phyloP scores from a whole-genome alignment of 1,284 basidiomycete species.

The Microbotryum silenes-acaulis region DNA sequence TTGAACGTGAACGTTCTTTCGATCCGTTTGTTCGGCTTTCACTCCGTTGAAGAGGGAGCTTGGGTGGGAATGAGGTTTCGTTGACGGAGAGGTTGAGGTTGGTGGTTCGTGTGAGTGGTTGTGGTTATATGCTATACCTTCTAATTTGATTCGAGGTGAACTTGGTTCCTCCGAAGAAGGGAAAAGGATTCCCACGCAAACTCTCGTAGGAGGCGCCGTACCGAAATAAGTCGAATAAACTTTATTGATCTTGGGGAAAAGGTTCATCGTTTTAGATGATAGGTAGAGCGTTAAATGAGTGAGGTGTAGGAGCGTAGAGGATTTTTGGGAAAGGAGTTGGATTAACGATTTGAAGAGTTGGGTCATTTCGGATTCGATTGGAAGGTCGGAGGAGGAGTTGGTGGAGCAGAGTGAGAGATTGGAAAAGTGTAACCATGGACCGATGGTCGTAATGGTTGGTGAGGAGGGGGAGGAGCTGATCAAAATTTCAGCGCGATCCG shows the following conservation, averaged over 20 bases:
- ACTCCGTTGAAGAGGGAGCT: too few species aligned
- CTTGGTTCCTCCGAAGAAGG: slow-evolving; percentile 38
- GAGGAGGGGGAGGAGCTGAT: neutral
- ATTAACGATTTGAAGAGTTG: slow-evolving; percentile 41
- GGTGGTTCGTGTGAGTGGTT: slow-evolving; percentile 36
- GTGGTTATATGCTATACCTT: slow-evolving; percentile 56
- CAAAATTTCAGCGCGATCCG: neutral
- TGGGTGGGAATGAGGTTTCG: too few species aligned
- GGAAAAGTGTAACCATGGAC: slow-evolving; percentile 17
- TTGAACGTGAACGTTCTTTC: slow-evolving; percentile 75
- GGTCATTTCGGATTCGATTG: neutral
- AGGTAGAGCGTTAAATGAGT: slow-evolving; percentile 77
- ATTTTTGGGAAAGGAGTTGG: slow-evolving; percentile 45
- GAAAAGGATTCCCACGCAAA: slow-evolving; percentile 75
- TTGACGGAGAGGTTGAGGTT: neutral
- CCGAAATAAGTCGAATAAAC: slow-evolving; percentile 78
- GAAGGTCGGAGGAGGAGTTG: neutral
- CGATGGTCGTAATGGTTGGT: neutral
- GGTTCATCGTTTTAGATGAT: slow-evolving; percentile 57
- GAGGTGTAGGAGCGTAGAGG: slow-evolving; percentile 54
- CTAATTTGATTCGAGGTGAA: slow-evolving; percentile 57
- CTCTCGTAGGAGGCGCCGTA: slow-evolving; percentile 81
- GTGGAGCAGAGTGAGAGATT: slow-evolving; percentile 1
- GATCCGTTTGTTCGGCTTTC: too few species aligned
- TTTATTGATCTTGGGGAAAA: slow-evolving; percentile 65